A percentile compares a stretch with the other conserved stretches of the same genome.
These are phyloP conservation scores for Thraustochytrium striatum DNA, from an alignment of 352 stramenopile species.

Conservation along the genomic window DNA sequence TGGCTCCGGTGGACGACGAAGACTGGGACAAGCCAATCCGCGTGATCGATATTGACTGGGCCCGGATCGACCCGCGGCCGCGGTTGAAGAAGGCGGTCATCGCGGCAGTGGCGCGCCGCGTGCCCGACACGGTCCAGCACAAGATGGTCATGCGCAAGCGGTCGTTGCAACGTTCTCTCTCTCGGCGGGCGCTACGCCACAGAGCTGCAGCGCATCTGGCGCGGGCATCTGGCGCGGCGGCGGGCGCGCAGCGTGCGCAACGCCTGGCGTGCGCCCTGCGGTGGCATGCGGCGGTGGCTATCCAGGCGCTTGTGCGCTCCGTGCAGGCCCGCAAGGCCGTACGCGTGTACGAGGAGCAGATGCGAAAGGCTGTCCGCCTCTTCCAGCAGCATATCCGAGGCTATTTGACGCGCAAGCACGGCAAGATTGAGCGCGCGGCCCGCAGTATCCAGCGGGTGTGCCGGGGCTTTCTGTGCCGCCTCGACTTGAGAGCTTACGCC, in stretches of 20 bases:
- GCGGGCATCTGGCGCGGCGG: constrained; percentile 22
- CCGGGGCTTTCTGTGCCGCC: constrained; percentile 10
- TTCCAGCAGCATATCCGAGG: background rate
- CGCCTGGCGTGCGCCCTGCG: too few relatives aligned
- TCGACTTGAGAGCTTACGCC: background rate
- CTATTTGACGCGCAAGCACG: background rate
- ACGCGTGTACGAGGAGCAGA: background rate
- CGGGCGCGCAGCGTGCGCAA: constrained; percentile 3
- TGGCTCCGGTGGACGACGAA: background rate
- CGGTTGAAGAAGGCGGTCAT: background rate
- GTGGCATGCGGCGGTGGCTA: background rate
- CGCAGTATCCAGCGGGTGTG: constrained; percentile 14
- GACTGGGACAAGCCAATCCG: background rate
- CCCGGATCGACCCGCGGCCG: background rate
- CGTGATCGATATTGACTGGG: constrained; percentile 8
- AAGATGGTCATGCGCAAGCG: background rate
- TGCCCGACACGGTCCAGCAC: background rate
- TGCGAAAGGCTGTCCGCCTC: background rate
- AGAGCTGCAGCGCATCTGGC: constrained; percentile 16
- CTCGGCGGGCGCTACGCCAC: background rate
- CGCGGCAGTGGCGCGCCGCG: background rate
- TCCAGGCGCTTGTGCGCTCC: background rate
- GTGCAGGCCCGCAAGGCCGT: background rate
- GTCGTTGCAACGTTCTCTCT: background rate
- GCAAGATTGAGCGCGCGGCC: background rate